Percentiles rank a stretch among this genome's conserved stretches.
Conservation (phyloP, 2,329 filamentous ascomycete species). For the Gliomastix tumulicola region DNA sequence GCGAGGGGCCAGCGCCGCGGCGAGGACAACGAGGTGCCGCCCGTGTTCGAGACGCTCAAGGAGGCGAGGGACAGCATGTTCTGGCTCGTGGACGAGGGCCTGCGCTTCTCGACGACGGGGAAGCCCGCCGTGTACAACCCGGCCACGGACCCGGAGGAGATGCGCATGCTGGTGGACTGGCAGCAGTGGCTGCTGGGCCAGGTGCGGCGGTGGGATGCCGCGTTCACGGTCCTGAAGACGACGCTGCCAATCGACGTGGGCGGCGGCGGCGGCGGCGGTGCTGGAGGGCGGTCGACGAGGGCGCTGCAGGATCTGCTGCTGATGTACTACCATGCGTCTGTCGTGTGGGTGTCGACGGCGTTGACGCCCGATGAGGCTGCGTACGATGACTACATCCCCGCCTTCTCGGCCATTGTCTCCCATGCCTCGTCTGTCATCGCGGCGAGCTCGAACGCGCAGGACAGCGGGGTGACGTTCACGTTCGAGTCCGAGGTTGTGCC, state of each 20-base stretch:
- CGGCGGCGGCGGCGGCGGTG: background rate
- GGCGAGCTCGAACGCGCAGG: constrained; percentile 2
- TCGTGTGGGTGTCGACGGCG: constrained; percentile 23
- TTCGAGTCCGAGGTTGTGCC: constrained; percentile 35
- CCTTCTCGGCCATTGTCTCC: constrained; percentile 28
- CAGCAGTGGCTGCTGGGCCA: constrained; percentile 23
- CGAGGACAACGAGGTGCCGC: constrained; percentile 16
- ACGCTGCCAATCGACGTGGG: constrained; percentile 10
- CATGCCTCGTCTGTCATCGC: constrained; percentile 20
- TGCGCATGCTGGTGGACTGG: constrained; percentile 16
- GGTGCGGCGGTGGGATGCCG: constrained; percentile 18
- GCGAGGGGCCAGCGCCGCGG: no score
- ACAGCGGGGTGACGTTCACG: constrained; percentile 21
- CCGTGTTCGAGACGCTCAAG: constrained; percentile 22
- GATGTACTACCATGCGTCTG: constrained; percentile 25
- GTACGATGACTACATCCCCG: constrained; percentile 23
- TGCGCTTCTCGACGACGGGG: constrained; percentile 24
- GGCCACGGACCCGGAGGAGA: constrained; percentile 11
- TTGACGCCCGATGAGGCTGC: constrained; percentile 19
- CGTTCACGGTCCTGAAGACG: constrained; percentile 19
- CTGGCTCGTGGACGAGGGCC: constrained; percentile 28
- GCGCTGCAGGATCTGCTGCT: constrained; percentile 19
- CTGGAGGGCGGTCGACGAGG: background rate
- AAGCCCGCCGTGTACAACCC: constrained; percentile 16
- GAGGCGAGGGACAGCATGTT: constrained; percentile 23